These are phyloP conservation scores for Puccinia horiana DNA, from an alignment of 1,284 basidiomycete genomes.

Conservation along the genomic window DNA sequence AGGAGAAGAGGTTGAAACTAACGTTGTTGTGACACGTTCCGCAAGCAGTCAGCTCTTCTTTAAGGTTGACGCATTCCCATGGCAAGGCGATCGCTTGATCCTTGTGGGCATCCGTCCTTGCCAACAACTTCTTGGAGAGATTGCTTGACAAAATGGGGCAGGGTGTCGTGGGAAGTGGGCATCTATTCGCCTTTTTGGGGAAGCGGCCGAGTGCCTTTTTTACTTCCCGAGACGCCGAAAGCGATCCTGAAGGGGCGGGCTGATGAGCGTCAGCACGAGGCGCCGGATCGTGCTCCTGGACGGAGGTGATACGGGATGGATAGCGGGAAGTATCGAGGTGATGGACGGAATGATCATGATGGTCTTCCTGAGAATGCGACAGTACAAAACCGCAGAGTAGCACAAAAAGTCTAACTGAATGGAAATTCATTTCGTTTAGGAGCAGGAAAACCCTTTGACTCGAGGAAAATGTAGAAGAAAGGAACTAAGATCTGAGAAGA, in stretches of 20 bases:
- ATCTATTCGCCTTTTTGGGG: background rate
- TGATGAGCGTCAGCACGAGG: background rate
- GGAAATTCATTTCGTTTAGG: background rate
- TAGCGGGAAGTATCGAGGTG: constrained; percentile 5
- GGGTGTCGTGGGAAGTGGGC: background rate
- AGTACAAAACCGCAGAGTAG: constrained; percentile 20
- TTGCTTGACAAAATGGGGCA: constrained; percentile 14
- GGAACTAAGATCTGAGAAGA: background rate
- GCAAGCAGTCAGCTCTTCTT: constrained; percentile 26
- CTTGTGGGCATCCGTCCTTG: background rate
- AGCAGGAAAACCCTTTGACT: background rate
- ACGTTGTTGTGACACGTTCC: constrained; percentile 20
- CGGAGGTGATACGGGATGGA: background rate
- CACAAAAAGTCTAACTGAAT: constrained; percentile 9
- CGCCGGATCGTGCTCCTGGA: background rate
- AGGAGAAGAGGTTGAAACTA: background rate
- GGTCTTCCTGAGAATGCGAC: background rate
- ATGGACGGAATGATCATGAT: background rate
- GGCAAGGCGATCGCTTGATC: constrained; percentile 11
- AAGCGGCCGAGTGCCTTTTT: background rate
- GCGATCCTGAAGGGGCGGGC: constrained; percentile 2
- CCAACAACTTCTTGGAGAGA: background rate
- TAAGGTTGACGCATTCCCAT: constrained; percentile 32
- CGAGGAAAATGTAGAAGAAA: background rate
- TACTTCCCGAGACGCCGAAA: background rate